phyloP scores from a whole-genome alignment of 345 rosid genomes.

The Syzygium grande region DNA sequence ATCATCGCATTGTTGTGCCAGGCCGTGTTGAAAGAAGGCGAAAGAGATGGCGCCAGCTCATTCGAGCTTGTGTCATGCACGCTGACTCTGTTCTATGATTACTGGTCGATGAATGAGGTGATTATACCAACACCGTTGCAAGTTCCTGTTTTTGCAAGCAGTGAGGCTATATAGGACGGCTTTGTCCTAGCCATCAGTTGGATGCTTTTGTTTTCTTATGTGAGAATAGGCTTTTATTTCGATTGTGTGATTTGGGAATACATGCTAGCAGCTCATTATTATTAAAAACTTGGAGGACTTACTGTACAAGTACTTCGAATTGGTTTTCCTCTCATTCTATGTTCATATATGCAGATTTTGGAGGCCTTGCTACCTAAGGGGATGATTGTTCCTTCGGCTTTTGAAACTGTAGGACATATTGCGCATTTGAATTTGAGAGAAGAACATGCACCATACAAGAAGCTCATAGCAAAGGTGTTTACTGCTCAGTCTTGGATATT shows the following conservation, averaged over 20 bases:
- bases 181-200: background rate
- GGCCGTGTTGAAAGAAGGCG: conserved; percentile 49
- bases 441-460: conserved; percentile 62
- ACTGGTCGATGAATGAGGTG: conserved; percentile 96
- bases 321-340: background rate
- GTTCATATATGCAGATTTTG: conserved; percentile 49
- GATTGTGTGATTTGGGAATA: background rate
- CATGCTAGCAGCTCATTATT: background rate
- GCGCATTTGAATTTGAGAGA: conserved; percentile 81
- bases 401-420: conserved; percentile 84
- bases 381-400: conserved; percentile 74
- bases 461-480: conserved; percentile 61
- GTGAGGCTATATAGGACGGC: background rate
- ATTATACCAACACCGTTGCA: background rate
- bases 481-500: conserved; percentile 9
- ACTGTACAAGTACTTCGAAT: background rate
- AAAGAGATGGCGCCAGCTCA: conserved; percentile 16
- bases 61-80: conserved; percentile 70
- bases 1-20: conserved; percentile 6
- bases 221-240: background rate
- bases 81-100: conserved; percentile 73
- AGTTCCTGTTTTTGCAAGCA: background rate
- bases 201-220: background rate
- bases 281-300: background rate
- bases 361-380: conserved; percentile 72